Conservation (phyloP, 176 grass and related monocot species). For the Oryza rufipogon region DNA sequence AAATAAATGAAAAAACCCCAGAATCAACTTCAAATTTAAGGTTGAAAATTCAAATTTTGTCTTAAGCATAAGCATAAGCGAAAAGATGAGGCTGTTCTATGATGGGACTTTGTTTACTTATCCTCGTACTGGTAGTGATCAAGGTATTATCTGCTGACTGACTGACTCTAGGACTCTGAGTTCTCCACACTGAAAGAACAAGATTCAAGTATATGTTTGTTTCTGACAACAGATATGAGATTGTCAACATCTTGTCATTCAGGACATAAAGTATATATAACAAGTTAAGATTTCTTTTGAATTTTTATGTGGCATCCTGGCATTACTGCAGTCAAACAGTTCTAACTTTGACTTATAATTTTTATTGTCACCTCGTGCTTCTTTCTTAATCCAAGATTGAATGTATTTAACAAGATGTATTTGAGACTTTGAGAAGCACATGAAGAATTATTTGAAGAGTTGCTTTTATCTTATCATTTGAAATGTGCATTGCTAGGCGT, state of each 20-base stretch:
- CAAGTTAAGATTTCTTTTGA: conserved; percentile 17
- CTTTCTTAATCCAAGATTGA: background rate
- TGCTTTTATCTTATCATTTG: background rate
- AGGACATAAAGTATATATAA: background rate
- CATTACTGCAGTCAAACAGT: background rate
- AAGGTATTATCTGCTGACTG: background rate
- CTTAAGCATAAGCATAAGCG: too few species aligned
- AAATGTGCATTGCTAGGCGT: conserved; percentile 5
- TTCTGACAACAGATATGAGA: conserved; percentile 13
- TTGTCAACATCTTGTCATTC: background rate
- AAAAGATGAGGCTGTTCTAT: background rate
- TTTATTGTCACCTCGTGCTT: conserved; percentile 1
- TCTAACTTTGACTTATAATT: background rate
- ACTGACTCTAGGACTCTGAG: background rate
- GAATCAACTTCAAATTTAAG: too few species aligned
- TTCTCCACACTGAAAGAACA: background rate
- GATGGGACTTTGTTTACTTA: conserved; percentile 1
- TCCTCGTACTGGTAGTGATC: background rate
- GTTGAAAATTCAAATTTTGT: too few species aligned
- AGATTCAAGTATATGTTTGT: conserved; percentile 19
- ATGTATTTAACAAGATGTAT: background rate
- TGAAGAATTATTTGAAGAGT: background rate
- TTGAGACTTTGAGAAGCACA: background rate
- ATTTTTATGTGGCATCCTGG: background rate
- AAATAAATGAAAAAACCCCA: too few species aligned